Percentiles rank a stretch among this genome's conserved stretches.
Conservation (phyloP, 2,329 filamentous ascomycete genomes). For the Arthrobotrys megalospora region DNA sequence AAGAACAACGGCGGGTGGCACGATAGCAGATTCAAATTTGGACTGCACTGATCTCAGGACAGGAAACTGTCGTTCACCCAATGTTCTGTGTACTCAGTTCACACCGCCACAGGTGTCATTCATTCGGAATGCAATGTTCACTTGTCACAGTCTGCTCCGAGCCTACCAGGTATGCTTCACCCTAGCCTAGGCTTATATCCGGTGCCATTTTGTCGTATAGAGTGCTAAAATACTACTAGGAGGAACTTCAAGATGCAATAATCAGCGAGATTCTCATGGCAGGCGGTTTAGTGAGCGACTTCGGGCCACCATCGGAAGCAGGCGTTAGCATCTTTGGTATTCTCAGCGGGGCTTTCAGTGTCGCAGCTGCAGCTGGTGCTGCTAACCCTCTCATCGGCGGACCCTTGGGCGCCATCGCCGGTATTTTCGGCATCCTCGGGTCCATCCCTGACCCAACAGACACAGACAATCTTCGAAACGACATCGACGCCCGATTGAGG, state of each 20-base stretch:
- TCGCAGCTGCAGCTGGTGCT: conserved; percentile 23
- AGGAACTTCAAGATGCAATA: conserved; percentile 40
- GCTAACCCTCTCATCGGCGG: conserved; percentile 26
- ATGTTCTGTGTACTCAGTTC: conserved; percentile 30
- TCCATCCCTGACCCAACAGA: conserved; percentile 18
- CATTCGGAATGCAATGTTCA: conserved; percentile 38
- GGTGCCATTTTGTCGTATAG: background rate
- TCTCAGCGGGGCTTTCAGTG: conserved; percentile 27
- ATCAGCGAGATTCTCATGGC: conserved; percentile 39
- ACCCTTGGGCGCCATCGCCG: conserved; percentile 13
- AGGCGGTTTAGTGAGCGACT: conserved; percentile 22
- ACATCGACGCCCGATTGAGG: conserved; percentile 36
- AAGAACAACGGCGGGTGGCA: conserved; percentile 27
- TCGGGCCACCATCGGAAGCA: conserved; percentile 26
- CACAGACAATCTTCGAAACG: conserved; percentile 23
- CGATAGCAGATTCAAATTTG: conserved; percentile 34
- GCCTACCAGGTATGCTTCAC: conserved; percentile 24
- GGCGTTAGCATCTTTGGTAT: conserved; percentile 41
- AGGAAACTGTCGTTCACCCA: conserved; percentile 44
- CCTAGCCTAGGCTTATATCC: too few relatives aligned
- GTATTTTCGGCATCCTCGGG: conserved; percentile 34
- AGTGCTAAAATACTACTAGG: conserved; percentile 1
- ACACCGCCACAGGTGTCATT: conserved; percentile 37
- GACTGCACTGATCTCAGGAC: conserved; percentile 39
- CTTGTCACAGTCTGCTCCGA: conserved; percentile 21